Percentiles rank a stretch among this genome's conserved stretches.
Evolutionary conservation across 163 green algal species (phyloP).

Genomic region (Trebouxia gelatinosa): DNA sequence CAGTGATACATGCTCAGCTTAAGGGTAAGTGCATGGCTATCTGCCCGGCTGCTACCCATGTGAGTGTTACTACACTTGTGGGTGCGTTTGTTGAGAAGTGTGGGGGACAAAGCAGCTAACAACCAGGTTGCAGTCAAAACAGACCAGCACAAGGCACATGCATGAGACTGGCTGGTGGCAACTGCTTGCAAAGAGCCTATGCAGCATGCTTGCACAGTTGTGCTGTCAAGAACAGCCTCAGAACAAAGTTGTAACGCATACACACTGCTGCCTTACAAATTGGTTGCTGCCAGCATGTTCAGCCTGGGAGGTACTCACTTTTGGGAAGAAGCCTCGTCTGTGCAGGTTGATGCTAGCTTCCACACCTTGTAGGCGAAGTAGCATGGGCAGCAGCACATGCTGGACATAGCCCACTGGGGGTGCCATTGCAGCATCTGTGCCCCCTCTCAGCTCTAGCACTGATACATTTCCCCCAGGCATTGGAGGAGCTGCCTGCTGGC

Average conservation of each 20-base stretch:
- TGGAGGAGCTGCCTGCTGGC: not conserved
- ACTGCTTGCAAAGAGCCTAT: conserved; percentile 63
- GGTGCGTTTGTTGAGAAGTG: too few species aligned
- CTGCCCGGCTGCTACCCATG: too few species aligned
- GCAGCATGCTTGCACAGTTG: not conserved
- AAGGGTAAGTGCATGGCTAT: too few species aligned
- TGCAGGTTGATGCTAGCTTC: conserved; percentile 42
- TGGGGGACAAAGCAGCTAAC: too few species aligned
- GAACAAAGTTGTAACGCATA: too few species aligned
- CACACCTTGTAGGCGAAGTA: conserved; percentile 52
- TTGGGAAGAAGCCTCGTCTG: conserved; percentile 75
- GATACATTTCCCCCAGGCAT: conserved; percentile 17
- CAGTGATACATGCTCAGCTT: too few species aligned
- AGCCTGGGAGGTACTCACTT: too few species aligned
- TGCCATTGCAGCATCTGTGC: conserved; percentile 80
- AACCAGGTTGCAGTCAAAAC: too few species aligned
- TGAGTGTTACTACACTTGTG: too few species aligned
- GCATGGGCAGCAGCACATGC: conserved; percentile 73
- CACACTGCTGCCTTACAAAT: too few species aligned
- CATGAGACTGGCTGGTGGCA: not conserved
- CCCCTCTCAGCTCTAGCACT: conserved; percentile 61
- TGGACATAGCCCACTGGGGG: conserved; percentile 73
- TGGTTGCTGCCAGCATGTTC: too few species aligned
- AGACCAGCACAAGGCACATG: not conserved
- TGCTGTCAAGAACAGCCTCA: too few species aligned